Base-by-base conservation (phyloP, 805 yeast genomes). In the Saccharomyces kudriavzevii region DNA sequence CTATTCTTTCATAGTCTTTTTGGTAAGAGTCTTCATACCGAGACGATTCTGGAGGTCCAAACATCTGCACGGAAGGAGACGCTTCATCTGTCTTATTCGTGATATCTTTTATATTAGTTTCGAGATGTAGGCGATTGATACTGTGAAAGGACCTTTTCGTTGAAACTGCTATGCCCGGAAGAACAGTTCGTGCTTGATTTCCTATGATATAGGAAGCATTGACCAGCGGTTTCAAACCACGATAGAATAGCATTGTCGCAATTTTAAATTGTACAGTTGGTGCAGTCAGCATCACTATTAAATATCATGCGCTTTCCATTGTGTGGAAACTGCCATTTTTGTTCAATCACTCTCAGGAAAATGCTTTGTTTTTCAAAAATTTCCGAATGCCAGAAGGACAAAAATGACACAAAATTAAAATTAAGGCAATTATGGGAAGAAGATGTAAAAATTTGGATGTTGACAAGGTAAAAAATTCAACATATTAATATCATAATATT, bases 1-100 rank as follows among this genome's bases (percentile, higher is more conserved):
- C 79, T 13, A 77, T 56, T 67, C 86, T 78, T 69, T 87, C 92
- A 58, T 80, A 74, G 40, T 85, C 77, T 91, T 91, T 85, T 71
- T 86, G 92, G 58, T 74, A 76, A 0, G 91, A 82, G 20, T 92
- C 94, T 58, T 85, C 83, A 51, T 73, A 62, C 58, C 77, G 76
- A 62, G 77, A 74, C 4, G 83, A 70, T 51, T 75, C 72, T 31
- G 89, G 88, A 11, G 79, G 77, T 20, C 82, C 82, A 56, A 81
- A 80, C 43, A 51, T 65, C 55, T 14, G 72, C 70, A 27, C 58
- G 59, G 31, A 61, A 46, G 14, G 63, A 59, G n/a, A 63, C 31
- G 6, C n/a, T 40, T 54, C 66, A 56, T 29, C 17, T 35, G 43
- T 8, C 43, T 17, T 17, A 35, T 17, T 35, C 17, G 43, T 17